Conservation (phyloP, 2,329 filamentous ascomycete genomes). For the Ophiostoma sp. region DNA sequence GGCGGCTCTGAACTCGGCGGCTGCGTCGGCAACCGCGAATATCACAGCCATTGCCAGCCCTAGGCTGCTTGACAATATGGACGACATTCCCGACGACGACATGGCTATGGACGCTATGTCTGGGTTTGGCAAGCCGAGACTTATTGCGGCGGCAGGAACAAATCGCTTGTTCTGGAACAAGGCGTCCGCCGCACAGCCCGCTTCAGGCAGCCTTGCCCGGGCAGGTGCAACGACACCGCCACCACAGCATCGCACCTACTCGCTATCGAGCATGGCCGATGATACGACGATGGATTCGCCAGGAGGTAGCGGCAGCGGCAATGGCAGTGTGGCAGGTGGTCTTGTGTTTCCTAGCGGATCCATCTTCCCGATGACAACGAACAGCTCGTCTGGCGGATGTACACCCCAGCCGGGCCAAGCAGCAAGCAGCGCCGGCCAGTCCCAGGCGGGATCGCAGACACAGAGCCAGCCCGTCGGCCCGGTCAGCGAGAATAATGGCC, state of each 20-base stretch:
- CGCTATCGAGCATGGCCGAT: conserved; percentile 48
- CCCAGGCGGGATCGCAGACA: background rate
- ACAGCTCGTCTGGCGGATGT: conserved; percentile 35
- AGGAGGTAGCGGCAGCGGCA: conserved; percentile 9
- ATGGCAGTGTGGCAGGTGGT: conserved; percentile 24
- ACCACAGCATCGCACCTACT: conserved; percentile 30
- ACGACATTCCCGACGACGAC: conserved; percentile 63
- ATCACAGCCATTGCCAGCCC: conserved; percentile 50
- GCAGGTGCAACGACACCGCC: conserved; percentile 40
- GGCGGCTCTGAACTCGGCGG: background rate
- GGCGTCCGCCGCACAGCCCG: conserved; percentile 40
- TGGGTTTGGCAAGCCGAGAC: conserved; percentile 62
- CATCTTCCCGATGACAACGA: conserved; percentile 32
- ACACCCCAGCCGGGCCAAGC: conserved; percentile 34
- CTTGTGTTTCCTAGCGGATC: conserved; percentile 26
- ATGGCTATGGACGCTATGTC: conserved; percentile 52
- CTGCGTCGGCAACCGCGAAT: background rate
- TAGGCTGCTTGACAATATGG: conserved; percentile 54
- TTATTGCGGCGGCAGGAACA: conserved; percentile 64
- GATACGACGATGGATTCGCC: conserved; percentile 29
- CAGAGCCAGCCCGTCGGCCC: background rate
- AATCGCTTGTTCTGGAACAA: conserved; percentile 69
- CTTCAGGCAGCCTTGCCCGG: conserved; percentile 14
- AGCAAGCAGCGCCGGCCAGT: background rate
- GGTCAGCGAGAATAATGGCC: background rate